Conservation (phyloP, 2,329 filamentous ascomycete species). For the Rutstroemia sydowiana region DNA sequence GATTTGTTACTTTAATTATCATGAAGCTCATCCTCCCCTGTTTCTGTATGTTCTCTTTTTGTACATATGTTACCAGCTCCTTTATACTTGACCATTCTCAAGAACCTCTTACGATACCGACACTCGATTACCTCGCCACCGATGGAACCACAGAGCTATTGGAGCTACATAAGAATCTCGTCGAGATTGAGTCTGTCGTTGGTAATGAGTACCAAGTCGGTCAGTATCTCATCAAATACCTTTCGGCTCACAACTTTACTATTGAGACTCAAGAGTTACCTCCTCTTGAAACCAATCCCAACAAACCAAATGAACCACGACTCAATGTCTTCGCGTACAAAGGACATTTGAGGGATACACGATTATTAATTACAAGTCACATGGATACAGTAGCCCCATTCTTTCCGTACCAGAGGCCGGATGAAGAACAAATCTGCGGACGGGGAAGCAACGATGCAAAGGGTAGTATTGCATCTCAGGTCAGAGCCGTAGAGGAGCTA, state of each 20-base stretch:
- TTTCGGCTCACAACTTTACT: conserved; percentile 3
- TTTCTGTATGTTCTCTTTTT: not conserved
- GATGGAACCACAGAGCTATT: not conserved
- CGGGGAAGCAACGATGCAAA: conserved; percentile 67
- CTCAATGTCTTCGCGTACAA: conserved; percentile 55
- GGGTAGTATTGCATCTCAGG: conserved; percentile 61
- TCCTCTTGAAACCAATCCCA: not conserved
- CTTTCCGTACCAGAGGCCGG: conserved; percentile 28
- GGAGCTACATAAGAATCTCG: not conserved
- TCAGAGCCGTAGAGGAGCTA: conserved; percentile 55
- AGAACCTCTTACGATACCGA: not conserved
- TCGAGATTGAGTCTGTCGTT: conserved; percentile 1
- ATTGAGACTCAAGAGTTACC: conserved; percentile 3
- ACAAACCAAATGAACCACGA: not conserved
- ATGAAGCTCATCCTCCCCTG: not conserved
- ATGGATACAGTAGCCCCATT: conserved; percentile 53
- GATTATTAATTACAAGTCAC: conserved; percentile 49
- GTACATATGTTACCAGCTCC: not conserved
- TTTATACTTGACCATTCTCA: not conserved
- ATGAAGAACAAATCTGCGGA: conserved; percentile 49
- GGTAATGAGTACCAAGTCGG: conserved; percentile 1
- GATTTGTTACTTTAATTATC: not conserved
- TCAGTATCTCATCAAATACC: not conserved
- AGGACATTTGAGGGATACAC: conserved; percentile 38
- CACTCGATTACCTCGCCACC: not conserved